Evolutionary conservation across 805 yeast genomes (phyloP), one percentile per base, ranked within the genome.

Genomic region (Candida rishiriensis): DNA sequence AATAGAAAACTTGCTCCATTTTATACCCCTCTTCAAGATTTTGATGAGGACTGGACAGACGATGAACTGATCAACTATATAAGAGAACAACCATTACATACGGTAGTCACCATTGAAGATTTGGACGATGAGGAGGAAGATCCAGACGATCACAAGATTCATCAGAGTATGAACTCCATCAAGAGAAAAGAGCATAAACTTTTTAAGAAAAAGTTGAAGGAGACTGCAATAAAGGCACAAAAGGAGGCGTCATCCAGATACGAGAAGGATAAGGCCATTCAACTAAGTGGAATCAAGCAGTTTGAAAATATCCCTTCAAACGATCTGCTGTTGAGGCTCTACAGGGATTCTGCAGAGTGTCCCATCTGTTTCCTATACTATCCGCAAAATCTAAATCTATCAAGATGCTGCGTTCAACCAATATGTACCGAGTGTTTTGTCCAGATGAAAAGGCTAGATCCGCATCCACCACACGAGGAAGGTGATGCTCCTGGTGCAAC

Each of bases 391-490:
- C 64, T 90, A 49, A 93, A 93, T 66, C 63, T 75, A 42, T 83
- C 96, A 9, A 73, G 95, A 37, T 91, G 99, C 64, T 91, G 99
- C 63, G 76, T 78, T 40, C 98, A 91, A 62, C 90, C 95, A 1
- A 89, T 91, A 16, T 93, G 99, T 66, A 77, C 96, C 2, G 98
- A 91, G 65, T 91, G 99, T 61, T 93, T 91, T 75, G 97, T 91
- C 10, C 97, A 91, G 64, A 89, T 91, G 61, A 88, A 87, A 63
- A 75, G 99, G 41, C 68, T 81, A 30, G 95, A 88, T 10, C 98
- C 99, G 0, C 98, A 91, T 65, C 88, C 89, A 30, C 96, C 97
- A 1, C 95, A 88, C 59, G 91, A 83, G 51, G 79, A 75, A 40
- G 64, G 65, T 11, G 39, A 44, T 2, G 46, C 49, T 10, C 53